Evolutionary conservation across 1,284 basidiomycete genomes (phyloP).

Genomic region (Chalciporus sp.): DNA sequence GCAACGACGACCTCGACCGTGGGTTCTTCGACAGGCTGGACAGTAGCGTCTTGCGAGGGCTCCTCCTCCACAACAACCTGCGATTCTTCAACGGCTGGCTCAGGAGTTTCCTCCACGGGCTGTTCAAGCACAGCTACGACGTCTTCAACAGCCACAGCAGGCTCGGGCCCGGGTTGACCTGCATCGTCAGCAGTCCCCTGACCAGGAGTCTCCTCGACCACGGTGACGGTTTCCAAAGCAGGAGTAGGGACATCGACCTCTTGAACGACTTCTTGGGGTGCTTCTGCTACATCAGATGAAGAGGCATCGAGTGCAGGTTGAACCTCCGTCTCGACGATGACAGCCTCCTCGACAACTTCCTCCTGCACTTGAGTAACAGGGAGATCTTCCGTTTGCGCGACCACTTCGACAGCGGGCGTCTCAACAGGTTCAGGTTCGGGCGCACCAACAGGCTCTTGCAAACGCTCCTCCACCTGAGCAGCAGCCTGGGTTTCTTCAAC

Average conservation of each 20-base stretch:
- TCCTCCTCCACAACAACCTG: neutral
- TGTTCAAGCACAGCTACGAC: neutral
- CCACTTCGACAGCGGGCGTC: slow-evolving; percentile 14
- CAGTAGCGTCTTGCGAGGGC: neutral
- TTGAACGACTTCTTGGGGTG: slow-evolving; percentile 14
- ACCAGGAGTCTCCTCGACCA: slow-evolving; percentile 42
- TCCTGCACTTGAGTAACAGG: neutral
- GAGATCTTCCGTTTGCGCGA: slow-evolving; percentile 8
- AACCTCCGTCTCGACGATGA: slow-evolving; percentile 16
- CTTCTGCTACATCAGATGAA: slow-evolving; percentile 13
- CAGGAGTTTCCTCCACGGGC: slow-evolving; percentile 11
- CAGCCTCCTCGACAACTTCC: neutral
- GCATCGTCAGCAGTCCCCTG: slow-evolving; percentile 37
- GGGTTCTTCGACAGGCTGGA: neutral
- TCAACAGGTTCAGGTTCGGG: slow-evolving; percentile 5
- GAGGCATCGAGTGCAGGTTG: slow-evolving; percentile 14
- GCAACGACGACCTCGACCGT: neutral
- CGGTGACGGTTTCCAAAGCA: slow-evolving; percentile 38
- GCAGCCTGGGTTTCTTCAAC: slow-evolving; percentile 5
- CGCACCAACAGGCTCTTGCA: neutral
- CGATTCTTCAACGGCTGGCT: slow-evolving; percentile 6
- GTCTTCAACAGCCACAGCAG: neutral
- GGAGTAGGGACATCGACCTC: slow-evolving; percentile 24
- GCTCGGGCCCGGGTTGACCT: slow-evolving; percentile 18
- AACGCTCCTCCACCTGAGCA: slow-evolving; percentile 3